Base-by-base conservation (phyloP, 768 basidiomycete species). In the Rhodosporidiobolus odoratus region DNA sequence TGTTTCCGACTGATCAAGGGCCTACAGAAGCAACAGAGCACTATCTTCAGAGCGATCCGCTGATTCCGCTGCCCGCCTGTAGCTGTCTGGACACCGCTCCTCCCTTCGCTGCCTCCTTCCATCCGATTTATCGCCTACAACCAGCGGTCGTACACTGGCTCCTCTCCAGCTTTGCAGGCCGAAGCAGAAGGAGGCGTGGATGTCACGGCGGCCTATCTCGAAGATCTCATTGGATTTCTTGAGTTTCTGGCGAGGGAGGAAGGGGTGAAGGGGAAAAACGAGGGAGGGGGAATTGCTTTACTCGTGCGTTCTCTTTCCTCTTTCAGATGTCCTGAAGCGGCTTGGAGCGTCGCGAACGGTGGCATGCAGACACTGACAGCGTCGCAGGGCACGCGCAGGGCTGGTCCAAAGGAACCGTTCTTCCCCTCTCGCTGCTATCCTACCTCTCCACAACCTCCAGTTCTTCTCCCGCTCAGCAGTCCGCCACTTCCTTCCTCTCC, bases 391-490 rank as follows among this genome's bases (percentile, higher is more conserved):
- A 10, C 45, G 15, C 16, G 52, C 66, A 72, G 66, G 58, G 65
- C 35, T 71, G 73, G 73, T 62, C 58, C 32, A 74, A 74, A 57
- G 73, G 73, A n/a, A 65, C 62, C 34, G 61, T 68, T n/a, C 69
- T 62, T 2, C 69, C 48, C 53, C 38, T 74, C n/a, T 70, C 73
- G 0, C 66, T 74, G 48, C 66, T 74, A 12, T 58, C 69, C 41
- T 52, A 60, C 27, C 66, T 74, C 32, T 40, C 48, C 67, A 7
- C 45, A 2, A 2, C 43, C 53, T 48, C 40, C 32, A 0, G 52
- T 19, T 27, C 67, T 10, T 3, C 62, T 34, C 45, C 32, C 37
- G 25, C 38, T 37, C n/a, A n/a, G n/a, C n/a, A n/a, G n/a, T 13
- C 48, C n/a, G 13, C 52, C 52, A 32, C 47, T 21, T 67, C 65